Percentiles rank a stretch among this genome's conserved stretches.
Evolutionary conservation across 306 rosid genomes (phyloP).

Genomic region (Sesbania bispinosa): DNA sequence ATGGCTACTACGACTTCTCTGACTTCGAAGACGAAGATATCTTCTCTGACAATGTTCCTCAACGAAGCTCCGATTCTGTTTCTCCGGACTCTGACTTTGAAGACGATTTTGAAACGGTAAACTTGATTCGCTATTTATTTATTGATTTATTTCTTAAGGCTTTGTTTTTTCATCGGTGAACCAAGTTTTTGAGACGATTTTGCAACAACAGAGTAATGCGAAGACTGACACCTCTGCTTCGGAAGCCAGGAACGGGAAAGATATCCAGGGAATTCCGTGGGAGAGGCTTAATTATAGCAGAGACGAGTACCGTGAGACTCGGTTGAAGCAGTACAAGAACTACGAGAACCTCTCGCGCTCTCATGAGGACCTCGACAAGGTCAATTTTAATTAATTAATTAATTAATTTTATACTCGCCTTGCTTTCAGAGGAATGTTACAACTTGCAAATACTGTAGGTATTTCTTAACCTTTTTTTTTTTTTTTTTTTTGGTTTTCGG

Average conservation of each 20-base stretch:
- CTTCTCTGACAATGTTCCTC: constrained; percentile 26
- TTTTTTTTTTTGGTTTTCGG: not conserved
- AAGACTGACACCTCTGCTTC: constrained; percentile 78
- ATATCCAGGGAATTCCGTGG: constrained; percentile 94
- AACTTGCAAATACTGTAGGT: not conserved
- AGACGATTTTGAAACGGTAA: constrained; percentile 55
- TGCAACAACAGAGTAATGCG: constrained; percentile 44
- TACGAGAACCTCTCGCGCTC: constrained; percentile 64
- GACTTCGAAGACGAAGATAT: constrained; percentile 44
- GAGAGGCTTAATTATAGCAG: constrained; percentile 75
- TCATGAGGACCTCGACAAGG: constrained; percentile 58
- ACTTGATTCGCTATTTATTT: not conserved
- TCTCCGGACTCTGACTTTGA: constrained; percentile 53
- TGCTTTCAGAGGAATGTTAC: not conserved
- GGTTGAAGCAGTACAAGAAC: constrained; percentile 80
- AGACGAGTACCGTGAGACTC: constrained; percentile 68
- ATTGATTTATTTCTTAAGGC: not conserved
- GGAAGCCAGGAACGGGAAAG: constrained; percentile 84
- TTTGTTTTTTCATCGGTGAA: not conserved
- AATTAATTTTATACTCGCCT: not conserved
- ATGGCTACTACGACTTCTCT: constrained; percentile 38
- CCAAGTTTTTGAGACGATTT: not conserved
- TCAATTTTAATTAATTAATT: no score
- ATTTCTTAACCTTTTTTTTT: not conserved
- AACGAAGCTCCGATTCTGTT: not conserved